Evolutionary conservation across 495 filamentous ascomycete species (phyloP), one percentile per base, ranked within the genome.

Genomic region (Hypoxylon trugodes): DNA sequence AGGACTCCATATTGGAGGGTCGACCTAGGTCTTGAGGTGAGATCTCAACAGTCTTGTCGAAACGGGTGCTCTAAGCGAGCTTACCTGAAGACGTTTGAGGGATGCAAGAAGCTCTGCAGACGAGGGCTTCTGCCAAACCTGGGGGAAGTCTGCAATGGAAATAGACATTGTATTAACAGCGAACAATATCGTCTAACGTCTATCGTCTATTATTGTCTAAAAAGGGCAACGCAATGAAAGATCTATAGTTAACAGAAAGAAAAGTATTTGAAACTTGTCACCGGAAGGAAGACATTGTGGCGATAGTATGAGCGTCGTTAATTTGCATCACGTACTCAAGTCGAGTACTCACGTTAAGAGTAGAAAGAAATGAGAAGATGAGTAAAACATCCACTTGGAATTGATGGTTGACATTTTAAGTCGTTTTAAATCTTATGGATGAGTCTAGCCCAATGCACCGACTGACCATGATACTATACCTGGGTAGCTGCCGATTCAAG

Each of bases 101-200:
- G 68, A 72, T 2, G 46, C 50, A 6, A 81, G 46, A 19, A 82
- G 73, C 5, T 72, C 72, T 15, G 66, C 48, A 36, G 65, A 74
- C 9, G 74, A 45, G 19, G 80, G 80, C 59, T 74, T 79, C 70
- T 81, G 72, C 79, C 80, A 81, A 36, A 79, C 52, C 30, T 75
- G 79, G 10, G 78, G 75, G 22, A 81, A 75, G 13, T 76, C 73
- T 18, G 13, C 64, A 45, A 64, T 35, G 53, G 53, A 55, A 16
- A 68, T 47, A 21, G 59, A 59, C 65, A 68, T 68, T 53, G 8
- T 61, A 56, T 32, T n/a, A 3, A 32, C 4, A 12, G 22, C 4
- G 6, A 41, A 59, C 22, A 22, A n/a, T n/a, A n/a, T n/a, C n/a
- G n/a, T n/a, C n/a, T n/a, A n/a, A n/a, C 16, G 28, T 21, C 2